These are phyloP conservation scores for Salix exigua DNA, from an alignment of 345 rosid genomes.

Conservation along the genomic window DNA sequence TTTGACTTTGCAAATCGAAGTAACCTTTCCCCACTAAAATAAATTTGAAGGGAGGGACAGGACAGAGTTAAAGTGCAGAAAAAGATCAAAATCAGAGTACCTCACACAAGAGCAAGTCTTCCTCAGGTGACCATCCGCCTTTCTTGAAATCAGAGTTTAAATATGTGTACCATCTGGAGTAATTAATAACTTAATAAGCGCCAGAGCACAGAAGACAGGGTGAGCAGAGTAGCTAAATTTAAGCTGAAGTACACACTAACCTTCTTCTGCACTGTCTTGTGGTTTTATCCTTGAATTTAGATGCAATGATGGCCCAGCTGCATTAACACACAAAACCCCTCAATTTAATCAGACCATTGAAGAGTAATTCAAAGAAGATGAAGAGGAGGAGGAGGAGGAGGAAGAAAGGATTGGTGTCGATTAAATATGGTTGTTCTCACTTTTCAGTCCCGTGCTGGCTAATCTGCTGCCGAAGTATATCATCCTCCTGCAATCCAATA, in stretches of 20 bases:
- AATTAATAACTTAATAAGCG: neutral
- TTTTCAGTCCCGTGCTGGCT: conserved; percentile 80
- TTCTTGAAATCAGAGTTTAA: conserved; percentile 94
- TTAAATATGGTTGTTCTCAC: conserved; percentile 31
- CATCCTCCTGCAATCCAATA: conserved; percentile 69
- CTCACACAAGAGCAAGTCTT: conserved; percentile 93
- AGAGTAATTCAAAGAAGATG: neutral
- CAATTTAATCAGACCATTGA: conserved; percentile 3
- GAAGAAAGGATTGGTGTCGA: neutral
- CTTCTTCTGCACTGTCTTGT: conserved; percentile 98
- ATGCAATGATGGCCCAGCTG: conserved; percentile 94
- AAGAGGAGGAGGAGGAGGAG: neutral
- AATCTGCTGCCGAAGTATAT: conserved; percentile 79
- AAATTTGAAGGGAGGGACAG: neutral
- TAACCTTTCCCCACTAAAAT: neutral
- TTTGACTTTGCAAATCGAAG: neutral
- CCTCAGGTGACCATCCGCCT: conserved; percentile 99
- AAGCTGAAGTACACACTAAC: conserved; percentile 30
- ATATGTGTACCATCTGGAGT: conserved; percentile 90
- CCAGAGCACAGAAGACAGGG: neutral
- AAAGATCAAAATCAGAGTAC: conserved; percentile 31
- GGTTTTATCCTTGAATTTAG: conserved; percentile 84
- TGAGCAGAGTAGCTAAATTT: neutral
- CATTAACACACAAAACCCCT: conserved; percentile 17
- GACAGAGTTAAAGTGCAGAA: neutral